These are phyloP conservation scores for Fusarium tjaetaba DNA, from an alignment of 2,329 filamentous ascomycete genomes.

Conservation along the genomic window DNA sequence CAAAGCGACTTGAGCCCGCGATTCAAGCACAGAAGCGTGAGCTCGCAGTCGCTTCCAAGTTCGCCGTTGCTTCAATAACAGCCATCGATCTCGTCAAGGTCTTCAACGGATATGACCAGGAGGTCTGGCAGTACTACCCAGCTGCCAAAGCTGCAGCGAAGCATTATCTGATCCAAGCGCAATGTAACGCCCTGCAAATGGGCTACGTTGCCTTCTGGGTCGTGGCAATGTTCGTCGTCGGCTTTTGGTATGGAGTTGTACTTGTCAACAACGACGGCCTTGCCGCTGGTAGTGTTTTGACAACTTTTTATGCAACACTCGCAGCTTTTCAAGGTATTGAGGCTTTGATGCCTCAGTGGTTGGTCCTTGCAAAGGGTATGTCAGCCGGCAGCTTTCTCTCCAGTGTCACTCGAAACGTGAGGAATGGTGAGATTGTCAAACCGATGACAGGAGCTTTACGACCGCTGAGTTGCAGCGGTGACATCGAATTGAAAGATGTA, in stretches of 20 bases:
- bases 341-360: constrained; percentile 77
- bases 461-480: constrained; percentile 65
- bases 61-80: constrained; percentile 73
- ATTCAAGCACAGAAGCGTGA: constrained; percentile 75
- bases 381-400: constrained; percentile 74
- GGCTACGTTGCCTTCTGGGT: constrained; percentile 79
- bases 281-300: constrained; percentile 75
- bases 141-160: constrained; percentile 67
- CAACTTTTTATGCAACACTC: constrained; percentile 85
- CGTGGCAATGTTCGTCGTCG: constrained; percentile 82
- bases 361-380: constrained; percentile 82
- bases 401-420: constrained; percentile 51
- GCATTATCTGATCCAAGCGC: constrained; percentile 74
- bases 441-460: constrained; percentile 18
- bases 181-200: constrained; percentile 76
- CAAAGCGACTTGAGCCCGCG: constrained; percentile 68
- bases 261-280: constrained; percentile 70
- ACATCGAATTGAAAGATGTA: constrained; percentile 57
- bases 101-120: constrained; percentile 79
- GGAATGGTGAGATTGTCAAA: not conserved
- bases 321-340: constrained; percentile 81
- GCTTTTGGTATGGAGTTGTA: constrained; percentile 86
- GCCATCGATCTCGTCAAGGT: constrained; percentile 88
- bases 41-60: constrained; percentile 76
- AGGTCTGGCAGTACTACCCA: constrained; percentile 71